A percentile compares a stretch with the other conserved stretches of the same genome.
These are phyloP conservation scores for Malus sieversii DNA, from an alignment of 306 rosid genomes.

Conservation along the genomic window DNA sequence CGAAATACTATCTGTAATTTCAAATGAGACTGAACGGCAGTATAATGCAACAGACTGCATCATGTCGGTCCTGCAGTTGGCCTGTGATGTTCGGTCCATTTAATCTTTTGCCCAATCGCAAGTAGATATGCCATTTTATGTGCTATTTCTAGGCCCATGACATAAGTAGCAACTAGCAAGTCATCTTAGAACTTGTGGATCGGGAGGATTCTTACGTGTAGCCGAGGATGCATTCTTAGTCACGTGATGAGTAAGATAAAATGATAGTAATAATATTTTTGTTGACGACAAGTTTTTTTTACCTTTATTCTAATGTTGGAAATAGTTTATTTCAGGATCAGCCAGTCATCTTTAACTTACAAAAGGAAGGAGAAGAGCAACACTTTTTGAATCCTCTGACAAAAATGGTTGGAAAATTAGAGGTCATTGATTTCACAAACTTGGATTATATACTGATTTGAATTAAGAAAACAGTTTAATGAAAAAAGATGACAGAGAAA, in stretches of 20 bases:
- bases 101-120: not conserved
- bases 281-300: not conserved
- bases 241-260: not conserved
- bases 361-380: slow-evolving; percentile 2
- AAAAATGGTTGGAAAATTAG: slow-evolving; percentile 5
- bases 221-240: not conserved
- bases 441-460: not conserved
- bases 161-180: not conserved
- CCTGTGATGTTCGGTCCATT: not conserved
- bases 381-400: not conserved
- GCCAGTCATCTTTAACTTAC: slow-evolving; percentile 11
- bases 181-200: not conserved
- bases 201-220: not conserved
- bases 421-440: slow-evolving; percentile 6
- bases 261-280: too few relatives aligned
- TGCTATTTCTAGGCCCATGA: not conserved
- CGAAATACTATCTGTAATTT: not conserved
- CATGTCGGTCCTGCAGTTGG: not conserved
- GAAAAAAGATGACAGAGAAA: not conserved
- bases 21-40: not conserved
- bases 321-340: not conserved
- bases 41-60: not conserved
- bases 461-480: not conserved
- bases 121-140: not conserved
- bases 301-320: not conserved